Evolutionary conservation across 2,329 filamentous ascomycete species (phyloP), one percentile per base, ranked within the genome.

Genomic region (Paraconiothyrium sp.): DNA sequence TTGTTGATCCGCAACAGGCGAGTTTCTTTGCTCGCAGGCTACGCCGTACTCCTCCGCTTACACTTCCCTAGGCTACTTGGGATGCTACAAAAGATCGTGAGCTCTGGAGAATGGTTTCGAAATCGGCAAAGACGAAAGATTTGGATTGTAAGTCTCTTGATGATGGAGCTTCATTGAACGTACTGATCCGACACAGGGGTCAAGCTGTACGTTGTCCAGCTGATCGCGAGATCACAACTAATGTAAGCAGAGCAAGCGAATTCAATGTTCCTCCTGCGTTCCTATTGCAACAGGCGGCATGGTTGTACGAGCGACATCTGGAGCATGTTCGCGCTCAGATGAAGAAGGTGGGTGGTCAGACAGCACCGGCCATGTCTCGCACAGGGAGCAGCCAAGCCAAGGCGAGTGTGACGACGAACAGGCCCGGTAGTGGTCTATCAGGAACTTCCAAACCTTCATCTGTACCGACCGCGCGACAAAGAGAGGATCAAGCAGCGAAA

Each of bases 301-400:
- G 93, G 87, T 87, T 98, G 6, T 97, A 95, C 74, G 94, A 98
- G 76, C 86, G 92, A 55, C 93, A 98, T 80, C 87, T 96, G 32
- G 92, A 92, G 0, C 93, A 97, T 76, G 92, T 98, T 51, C 89
- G 92, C 67, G 93, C 92, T 22, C 93, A 97, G 80, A 93, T 98
- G 83, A 89, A 92, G 64, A 95, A 90, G 74, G 88, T 90, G 47
- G 88, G 86, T 2, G 85, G 81, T 59, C 88, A 88, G 3, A 79
- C 83, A 20, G 84, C 84, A 1, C 84, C 86, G 1, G 88, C 88
- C 1, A 87, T 89, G 2, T 86, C 85, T 16, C 83, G 84, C 35
- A 77, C 82, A 34, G 64, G 72, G 59, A 71, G 64, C 49, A 58
- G 50, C 24, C 60, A 86, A 84, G 67, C 80, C 75, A 67, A 72